Percentiles rank a stretch among this genome's conserved stretches.
Evolutionary conservation across 2,329 filamentous ascomycete genomes (phyloP).

Genomic region (Aureobasidium sp.): DNA sequence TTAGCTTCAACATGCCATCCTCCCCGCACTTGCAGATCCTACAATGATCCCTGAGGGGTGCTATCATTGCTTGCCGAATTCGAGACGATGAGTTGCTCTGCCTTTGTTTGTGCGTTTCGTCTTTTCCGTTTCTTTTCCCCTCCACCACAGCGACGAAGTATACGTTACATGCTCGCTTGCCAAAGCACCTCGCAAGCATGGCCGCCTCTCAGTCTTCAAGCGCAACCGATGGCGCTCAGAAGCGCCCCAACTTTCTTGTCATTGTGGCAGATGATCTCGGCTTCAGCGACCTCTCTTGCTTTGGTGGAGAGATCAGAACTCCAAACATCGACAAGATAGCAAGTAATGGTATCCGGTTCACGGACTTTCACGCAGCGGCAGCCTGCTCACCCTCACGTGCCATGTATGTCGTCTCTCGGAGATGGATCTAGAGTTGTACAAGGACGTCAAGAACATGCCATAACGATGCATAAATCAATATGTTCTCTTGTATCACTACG

Average conservation of each 20-base stretch:
- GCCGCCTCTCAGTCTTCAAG: constrained; percentile 26
- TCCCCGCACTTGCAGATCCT: constrained; percentile 10
- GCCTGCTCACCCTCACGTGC: constrained; percentile 59
- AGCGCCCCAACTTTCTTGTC: constrained; percentile 54
- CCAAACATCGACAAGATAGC: constrained; percentile 51
- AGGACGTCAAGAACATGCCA: neutral
- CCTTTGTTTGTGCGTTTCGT: neutral
- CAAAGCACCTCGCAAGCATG: constrained; percentile 22
- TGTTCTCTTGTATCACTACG: neutral
- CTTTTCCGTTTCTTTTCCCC: neutral
- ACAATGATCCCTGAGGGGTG: neutral
- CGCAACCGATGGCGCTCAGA: constrained; percentile 27
- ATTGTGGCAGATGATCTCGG: constrained; percentile 54
- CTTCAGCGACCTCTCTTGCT: constrained; percentile 54
- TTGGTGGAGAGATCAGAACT: constrained; percentile 55
- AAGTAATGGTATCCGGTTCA: constrained; percentile 49
- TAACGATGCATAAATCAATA: neutral
- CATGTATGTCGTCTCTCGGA: constrained; percentile 36
- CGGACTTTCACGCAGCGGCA: constrained; percentile 58
- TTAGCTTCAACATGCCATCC: neutral
- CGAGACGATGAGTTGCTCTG: neutral
- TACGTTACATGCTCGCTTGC: constrained; percentile 21
- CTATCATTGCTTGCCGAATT: neutral
- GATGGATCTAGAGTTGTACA: neutral
- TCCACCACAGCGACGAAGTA: neutral